Base-by-base conservation (phyloP, 2,329 filamentous ascomycete species). In the Pestalotiopsis sp. region DNA sequence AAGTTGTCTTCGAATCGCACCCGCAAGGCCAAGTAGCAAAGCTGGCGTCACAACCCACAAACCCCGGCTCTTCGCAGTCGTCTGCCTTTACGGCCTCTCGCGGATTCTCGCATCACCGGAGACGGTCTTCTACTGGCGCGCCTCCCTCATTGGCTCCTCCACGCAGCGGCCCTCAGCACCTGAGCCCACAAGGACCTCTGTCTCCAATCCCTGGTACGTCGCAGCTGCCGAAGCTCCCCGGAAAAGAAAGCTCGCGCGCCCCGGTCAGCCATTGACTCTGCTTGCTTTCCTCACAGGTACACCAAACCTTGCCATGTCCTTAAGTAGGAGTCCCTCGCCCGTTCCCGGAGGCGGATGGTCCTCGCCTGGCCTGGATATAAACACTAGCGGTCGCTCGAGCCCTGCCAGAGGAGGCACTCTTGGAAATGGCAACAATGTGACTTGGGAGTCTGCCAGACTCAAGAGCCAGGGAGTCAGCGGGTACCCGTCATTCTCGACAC, bases 311-410 rank as follows among this genome's bases (percentile, higher is more conserved):
- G 82, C 83, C 75, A 97, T 97, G 95, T 93, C 93, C 73, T 83
- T 95, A 71, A 96, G 94, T 73, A 90, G 94, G 82, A 97, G 93
- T 78, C 93, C 95, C 65, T 97, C 94, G 68, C 95, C 95, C 71
- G 88, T 90, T 71, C 92, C 90, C 70, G 92, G 92, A 75, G 94
- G 93, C 78, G 94, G 94, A 75, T 98, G 95, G 95, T 90, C 93
- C 68, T 96, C 92, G 81, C 94, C 92, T 68, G 93, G 91, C 72
- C 86, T 93, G 77, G 92, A 89, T 77, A 90, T 92, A 70, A 90
- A 89, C 72, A 80, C 83, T 69, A 93, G 91, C 79, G 91, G 91
- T 70, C 87, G 88, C 73, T 89, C 89, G 49, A 94, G 90, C 78
- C 92, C 93, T 73, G 83, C 81, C 76, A 86, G 80, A 78, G 27